These are phyloP conservation scores for Curvularia hawaiiensis DNA, from an alignment of 2,329 filamentous ascomycete species.

Conservation along the genomic window DNA sequence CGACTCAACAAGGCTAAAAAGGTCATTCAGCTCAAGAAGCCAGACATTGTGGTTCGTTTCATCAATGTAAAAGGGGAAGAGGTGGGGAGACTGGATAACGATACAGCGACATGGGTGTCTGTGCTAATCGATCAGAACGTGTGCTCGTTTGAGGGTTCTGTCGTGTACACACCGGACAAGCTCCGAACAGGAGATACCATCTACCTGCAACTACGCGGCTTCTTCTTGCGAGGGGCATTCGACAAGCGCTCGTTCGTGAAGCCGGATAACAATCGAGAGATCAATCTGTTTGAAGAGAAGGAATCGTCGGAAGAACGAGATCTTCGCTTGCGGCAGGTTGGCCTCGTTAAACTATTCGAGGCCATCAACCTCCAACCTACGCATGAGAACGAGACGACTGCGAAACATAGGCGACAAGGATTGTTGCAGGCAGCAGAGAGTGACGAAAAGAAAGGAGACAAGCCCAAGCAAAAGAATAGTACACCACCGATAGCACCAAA, in stretches of 20 bases:
- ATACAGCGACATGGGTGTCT: constrained; percentile 89
- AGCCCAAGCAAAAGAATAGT: constrained; percentile 55
- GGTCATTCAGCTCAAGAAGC: constrained; percentile 65
- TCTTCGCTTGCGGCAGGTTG: constrained; percentile 82
- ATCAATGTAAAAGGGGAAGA: constrained; percentile 80
- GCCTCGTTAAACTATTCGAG: constrained; percentile 84
- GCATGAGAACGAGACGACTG: constrained; percentile 72
- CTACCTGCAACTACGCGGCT: constrained; percentile 86
- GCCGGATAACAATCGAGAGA: constrained; percentile 71
- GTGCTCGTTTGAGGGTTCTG: constrained; percentile 84
- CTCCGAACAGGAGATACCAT: constrained; percentile 90
- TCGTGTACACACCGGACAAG: constrained; percentile 85
- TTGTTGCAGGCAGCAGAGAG: constrained; percentile 86
- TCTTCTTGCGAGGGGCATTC: constrained; percentile 76
- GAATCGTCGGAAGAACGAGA: constrained; percentile 86
- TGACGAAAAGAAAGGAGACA: constrained; percentile 70
- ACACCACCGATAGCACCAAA: constrained; percentile 31
- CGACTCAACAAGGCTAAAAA: constrained; percentile 44
- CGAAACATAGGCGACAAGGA: constrained; percentile 80
- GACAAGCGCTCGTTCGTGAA: constrained; percentile 65
- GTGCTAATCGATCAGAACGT: constrained; percentile 88
- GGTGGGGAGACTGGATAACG: constrained; percentile 84
- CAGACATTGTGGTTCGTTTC: constrained; percentile 90
- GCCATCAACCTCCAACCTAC: constrained; percentile 84
- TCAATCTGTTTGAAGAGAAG: constrained; percentile 78